Evolutionary conservation across 768 basidiomycete genomes (phyloP).

Genomic region (Lyophyllum atratum): DNA sequence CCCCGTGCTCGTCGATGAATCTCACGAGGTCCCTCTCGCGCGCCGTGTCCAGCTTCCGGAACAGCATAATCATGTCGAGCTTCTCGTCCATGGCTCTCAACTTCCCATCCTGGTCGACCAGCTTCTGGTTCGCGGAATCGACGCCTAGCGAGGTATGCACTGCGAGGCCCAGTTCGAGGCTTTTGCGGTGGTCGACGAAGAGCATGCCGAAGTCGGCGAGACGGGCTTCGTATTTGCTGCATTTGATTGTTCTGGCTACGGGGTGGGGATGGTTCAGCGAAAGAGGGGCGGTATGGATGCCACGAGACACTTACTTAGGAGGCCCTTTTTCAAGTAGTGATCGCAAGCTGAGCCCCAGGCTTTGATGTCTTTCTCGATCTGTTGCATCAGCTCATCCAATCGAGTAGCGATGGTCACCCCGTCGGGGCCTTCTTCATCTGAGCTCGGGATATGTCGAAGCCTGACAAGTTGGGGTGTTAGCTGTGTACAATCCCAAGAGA

Average conservation of each 20-base stretch:
- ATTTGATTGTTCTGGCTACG: constrained; percentile 37
- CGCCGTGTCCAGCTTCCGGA: constrained; percentile 39
- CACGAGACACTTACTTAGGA: constrained; percentile 31
- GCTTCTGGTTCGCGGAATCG: constrained; percentile 33
- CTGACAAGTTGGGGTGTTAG: constrained; percentile 15
- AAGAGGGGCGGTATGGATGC: neutral
- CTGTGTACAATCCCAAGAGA: neutral
- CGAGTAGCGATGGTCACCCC: constrained; percentile 31
- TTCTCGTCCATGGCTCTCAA: constrained; percentile 29
- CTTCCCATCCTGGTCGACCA: constrained; percentile 21
- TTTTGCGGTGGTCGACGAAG: constrained; percentile 36
- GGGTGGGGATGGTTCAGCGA: neutral
- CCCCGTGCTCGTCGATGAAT: constrained; percentile 43
- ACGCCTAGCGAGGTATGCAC: constrained; percentile 40
- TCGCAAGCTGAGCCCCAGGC: constrained; percentile 47
- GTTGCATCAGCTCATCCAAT: constrained; percentile 26
- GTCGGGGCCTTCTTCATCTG: constrained; percentile 29
- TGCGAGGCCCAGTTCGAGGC: constrained; percentile 36
- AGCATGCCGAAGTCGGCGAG: constrained; percentile 31
- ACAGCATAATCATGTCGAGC: constrained; percentile 35
- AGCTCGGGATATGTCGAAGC: constrained; percentile 28
- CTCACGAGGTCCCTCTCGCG: constrained; percentile 38
- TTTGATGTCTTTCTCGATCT: constrained; percentile 42
- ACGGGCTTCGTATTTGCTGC: constrained; percentile 36
- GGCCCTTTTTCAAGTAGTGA: constrained; percentile 43